Percentiles rank a stretch among this genome's conserved stretches.
Evolutionary conservation across 345 rosid genomes (phyloP).

Genomic region (Eucalyptus caleyi): DNA sequence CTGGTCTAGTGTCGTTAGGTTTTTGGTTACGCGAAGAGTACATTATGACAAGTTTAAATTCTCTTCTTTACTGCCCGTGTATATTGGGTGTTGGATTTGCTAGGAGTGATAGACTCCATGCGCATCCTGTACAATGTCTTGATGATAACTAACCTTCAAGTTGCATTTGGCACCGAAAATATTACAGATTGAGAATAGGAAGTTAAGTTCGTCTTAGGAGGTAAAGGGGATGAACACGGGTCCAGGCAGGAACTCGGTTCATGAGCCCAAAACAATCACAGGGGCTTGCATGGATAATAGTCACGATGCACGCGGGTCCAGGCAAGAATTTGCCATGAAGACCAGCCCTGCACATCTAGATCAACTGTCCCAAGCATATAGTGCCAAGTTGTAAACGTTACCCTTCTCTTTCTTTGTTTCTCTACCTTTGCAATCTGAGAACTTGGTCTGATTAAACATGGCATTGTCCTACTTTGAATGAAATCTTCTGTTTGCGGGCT

Average conservation of each 20-base stretch:
- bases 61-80: background rate
- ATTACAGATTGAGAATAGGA: background rate
- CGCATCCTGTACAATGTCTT: background rate
- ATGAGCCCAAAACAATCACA: background rate
- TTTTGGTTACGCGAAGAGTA: background rate
- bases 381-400: background rate
- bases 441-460: background rate
- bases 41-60: background rate
- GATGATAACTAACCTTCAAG: background rate
- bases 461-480: background rate
- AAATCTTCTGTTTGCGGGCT: background rate
- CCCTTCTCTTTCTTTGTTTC: background rate
- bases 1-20: background rate
- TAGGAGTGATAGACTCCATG: background rate
- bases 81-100: background rate
- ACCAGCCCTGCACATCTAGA: background rate
- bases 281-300: background rate
- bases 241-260: background rate
- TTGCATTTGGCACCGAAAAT: background rate
- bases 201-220: background rate
- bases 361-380: background rate
- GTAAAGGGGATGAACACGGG: background rate
- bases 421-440: background rate
- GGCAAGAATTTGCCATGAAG: background rate
- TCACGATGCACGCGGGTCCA: background rate